Conservation (phyloP, 495 filamentous ascomycete genomes). For the Podospora pseudocomata region DNA sequence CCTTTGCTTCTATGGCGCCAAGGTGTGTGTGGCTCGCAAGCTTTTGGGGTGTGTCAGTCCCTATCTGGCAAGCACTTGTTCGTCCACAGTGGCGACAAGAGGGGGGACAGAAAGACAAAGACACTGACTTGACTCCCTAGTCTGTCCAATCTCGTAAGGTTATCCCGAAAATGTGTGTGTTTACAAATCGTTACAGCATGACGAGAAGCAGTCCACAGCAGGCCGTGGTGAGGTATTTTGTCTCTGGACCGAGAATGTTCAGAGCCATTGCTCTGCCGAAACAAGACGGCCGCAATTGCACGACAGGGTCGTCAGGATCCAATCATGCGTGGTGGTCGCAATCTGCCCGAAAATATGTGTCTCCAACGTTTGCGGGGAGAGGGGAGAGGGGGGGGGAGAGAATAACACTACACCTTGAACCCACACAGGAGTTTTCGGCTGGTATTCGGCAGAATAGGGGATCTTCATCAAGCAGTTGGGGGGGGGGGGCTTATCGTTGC, state of each 20-base stretch:
- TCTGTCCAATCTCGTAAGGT: not conserved
- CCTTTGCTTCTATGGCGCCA: not conserved
- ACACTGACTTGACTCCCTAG: not conserved
- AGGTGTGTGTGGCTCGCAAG: not conserved
- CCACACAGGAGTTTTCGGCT: constrained; percentile 11
- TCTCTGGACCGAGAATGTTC: constrained; percentile 12
- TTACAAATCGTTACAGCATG: not conserved
- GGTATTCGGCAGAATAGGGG: not conserved
- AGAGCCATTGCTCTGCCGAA: constrained; percentile 6
- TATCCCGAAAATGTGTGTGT: not conserved
- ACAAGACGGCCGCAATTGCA: constrained; percentile 18
- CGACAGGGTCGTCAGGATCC: constrained; percentile 21
- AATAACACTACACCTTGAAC: not conserved
- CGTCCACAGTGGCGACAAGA: not conserved
- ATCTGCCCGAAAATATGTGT: constrained; percentile 19
- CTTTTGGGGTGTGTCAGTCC: not conserved
- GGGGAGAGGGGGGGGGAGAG: no score
- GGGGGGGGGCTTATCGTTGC: constrained; percentile 11
- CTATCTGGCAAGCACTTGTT: not conserved
- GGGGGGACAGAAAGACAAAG: not conserved
- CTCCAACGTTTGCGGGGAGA: constrained; percentile 21
- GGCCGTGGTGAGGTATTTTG: constrained; percentile 25
- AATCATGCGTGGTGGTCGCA: constrained; percentile 23
- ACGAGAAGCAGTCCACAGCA: not conserved
- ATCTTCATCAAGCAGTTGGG: not conserved